Percentiles rank a stretch among this genome's conserved stretches.
phyloP scores from a whole-genome alignment of 2,329 filamentous ascomycete genomes.

The Sordariomycetes sp. region DNA sequence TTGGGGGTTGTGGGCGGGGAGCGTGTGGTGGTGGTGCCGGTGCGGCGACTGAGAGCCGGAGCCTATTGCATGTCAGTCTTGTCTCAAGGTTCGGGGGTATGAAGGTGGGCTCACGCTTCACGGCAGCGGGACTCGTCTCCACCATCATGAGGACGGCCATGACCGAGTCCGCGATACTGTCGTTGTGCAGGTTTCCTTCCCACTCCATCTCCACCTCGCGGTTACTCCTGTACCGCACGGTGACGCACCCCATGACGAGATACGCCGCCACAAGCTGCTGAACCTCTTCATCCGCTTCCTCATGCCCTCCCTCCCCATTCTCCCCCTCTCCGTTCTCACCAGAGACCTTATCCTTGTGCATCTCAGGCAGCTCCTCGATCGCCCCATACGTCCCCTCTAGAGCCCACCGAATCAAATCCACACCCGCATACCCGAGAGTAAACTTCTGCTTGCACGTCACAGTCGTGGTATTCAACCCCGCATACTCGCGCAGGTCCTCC shows the following conservation, averaged over 20 bases:
- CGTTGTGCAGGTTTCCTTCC: slow-evolving; percentile 97
- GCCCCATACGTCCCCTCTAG: slow-evolving; percentile 88
- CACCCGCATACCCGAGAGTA: slow-evolving; percentile 73
- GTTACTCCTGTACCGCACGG: slow-evolving; percentile 61
- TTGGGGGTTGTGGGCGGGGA: slow-evolving; percentile 51
- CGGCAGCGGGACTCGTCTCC: slow-evolving; percentile 86
- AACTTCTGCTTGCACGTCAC: slow-evolving; percentile 88
- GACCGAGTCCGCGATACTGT: slow-evolving; percentile 93
- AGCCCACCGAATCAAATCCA: slow-evolving; percentile 87
- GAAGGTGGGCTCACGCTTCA: slow-evolving; percentile 54
- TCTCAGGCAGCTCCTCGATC: slow-evolving; percentile 56
- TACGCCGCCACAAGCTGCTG: slow-evolving; percentile 41
- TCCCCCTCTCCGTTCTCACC: slow-evolving; percentile 9
- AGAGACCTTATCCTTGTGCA: slow-evolving; percentile 18
- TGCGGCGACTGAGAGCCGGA: slow-evolving; percentile 16
- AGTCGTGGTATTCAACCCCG: slow-evolving; percentile 89
- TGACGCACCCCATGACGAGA: slow-evolving; percentile 81
- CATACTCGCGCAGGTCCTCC: slow-evolving; percentile 90
- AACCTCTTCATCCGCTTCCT: slow-evolving; percentile 54
- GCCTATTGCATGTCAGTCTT: neutral
- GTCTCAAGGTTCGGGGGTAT: no score
- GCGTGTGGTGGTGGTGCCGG: slow-evolving; percentile 32
- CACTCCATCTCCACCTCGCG: slow-evolving; percentile 86
- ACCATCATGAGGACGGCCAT: slow-evolving; percentile 86
- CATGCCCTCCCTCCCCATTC: slow-evolving; percentile 14